Base-by-base conservation (phyloP, 2,329 filamentous ascomycete genomes). In the Arachnomyces sp. region DNA sequence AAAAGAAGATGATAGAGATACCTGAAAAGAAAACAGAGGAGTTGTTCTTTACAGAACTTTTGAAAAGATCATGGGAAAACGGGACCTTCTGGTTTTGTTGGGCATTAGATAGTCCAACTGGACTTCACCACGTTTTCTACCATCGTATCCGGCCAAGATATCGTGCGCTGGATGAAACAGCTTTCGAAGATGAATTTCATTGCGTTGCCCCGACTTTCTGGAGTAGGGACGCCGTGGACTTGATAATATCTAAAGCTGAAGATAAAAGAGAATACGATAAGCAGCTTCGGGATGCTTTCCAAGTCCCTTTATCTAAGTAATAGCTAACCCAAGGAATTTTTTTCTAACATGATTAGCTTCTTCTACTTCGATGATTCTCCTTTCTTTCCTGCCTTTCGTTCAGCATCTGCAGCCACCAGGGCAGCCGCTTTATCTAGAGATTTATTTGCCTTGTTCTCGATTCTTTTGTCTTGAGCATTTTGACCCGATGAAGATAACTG, bases 401-500 rank as follows among this genome's bases (percentile, higher is more conserved):
- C 29, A 29, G 33, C 13, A 14, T 9, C 8, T 7, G 37, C 37
- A 11, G 30, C 37, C 13, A 20, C 37, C 30, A 9, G 7, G 13
- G 29, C 37, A 33, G 16, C 28, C 7, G 37, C 37, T 32, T 28
- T 17, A 20, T 39, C 18, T 18, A 39, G 18, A 31, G 37, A 32
- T 33, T 14, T 39, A 12, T 33, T 39, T 13, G 30, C 29, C 28
- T 33, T 39, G 37, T 32, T 39, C 30, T 39, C 37, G 29, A 39
- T 25, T 39, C 37, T 39, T n/a, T 17, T 39, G 18, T 39, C 37
- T 33, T 39, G 37, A 39, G 37, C 37, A 15, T 11, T 33, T 6
- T 30, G 37, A 20, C 37, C 37, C 11, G 37, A 39, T 32, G 31
- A 32, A n/a, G 37, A 39, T n/a, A 39, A 33, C 16, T 39, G 37